These are phyloP conservation scores for Dendrocalamus sinicus DNA, from an alignment of 176 grass and related monocot genomes.

Conservation along the genomic window DNA sequence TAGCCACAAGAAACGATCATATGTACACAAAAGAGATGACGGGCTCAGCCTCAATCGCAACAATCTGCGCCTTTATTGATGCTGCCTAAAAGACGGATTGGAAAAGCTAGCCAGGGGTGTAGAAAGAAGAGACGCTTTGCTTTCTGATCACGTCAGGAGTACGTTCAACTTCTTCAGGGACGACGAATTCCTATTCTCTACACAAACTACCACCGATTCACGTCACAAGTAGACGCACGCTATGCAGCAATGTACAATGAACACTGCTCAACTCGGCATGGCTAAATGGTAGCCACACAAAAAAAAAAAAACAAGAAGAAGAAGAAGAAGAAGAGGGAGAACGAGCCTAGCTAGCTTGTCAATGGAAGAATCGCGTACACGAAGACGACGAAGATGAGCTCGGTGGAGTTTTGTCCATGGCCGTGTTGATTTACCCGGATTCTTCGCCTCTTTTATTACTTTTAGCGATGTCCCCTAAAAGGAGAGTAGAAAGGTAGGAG, in stretches of 20 bases:
- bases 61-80: conserved; percentile 23
- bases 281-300: conserved; percentile 13
- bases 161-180: neutral
- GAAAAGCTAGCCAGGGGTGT: neutral
- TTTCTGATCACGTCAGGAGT: conserved; percentile 13
- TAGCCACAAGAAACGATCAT: neutral
- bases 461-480: conserved; percentile 38
- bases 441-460: neutral
- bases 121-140: conserved; percentile 33
- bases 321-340: neutral
- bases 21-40: neutral
- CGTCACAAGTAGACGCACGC: conserved; percentile 30
- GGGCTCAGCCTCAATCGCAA: neutral
- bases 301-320: neutral
- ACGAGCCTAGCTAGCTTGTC: neutral
- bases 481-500: conserved; percentile 29
- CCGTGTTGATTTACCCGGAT: conserved; percentile 15
- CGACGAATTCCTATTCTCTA: neutral
- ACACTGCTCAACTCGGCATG: neutral
- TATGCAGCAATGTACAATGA: neutral
- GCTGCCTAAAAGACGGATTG: conserved; percentile 44
- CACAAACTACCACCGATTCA: conserved; percentile 35
- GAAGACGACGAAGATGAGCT: neutral
- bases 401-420: neutral
- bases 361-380: conserved; percentile 15